Evolutionary conservation across 805 yeast genomes (phyloP).

Genomic region (Martiniozyma abietophila): DNA sequence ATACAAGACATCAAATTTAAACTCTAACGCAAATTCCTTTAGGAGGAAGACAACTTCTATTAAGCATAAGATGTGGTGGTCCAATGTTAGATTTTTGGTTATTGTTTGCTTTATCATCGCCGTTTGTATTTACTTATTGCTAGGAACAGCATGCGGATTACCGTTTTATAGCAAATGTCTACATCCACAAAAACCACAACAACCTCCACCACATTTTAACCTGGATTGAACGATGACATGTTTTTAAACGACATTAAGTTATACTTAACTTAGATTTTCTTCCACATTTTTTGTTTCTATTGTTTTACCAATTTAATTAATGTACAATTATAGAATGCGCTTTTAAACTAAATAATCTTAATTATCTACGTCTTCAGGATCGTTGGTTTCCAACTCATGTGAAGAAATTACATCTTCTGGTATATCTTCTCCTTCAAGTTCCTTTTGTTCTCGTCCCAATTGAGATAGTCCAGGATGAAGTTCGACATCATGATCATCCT

Average conservation of each 20-base stretch:
- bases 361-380: constrained; percentile 8
- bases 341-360: constrained; percentile 14
- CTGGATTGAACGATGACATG: too few species aligned
- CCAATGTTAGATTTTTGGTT: constrained; percentile 38
- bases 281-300: too few species aligned
- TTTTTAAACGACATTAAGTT: too few species aligned
- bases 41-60: constrained; percentile 58
- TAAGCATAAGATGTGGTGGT: constrained; percentile 63
- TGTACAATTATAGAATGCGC: background rate
- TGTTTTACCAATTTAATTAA: background rate
- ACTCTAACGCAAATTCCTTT: constrained; percentile 56
- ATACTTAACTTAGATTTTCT: too few species aligned
- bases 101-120: constrained; percentile 19
- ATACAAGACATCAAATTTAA: constrained; percentile 69
- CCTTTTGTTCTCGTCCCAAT: constrained; percentile 20
- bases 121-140: constrained; percentile 33
- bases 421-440: constrained; percentile 17
- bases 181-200: constrained; percentile 23
- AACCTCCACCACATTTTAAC: too few species aligned
- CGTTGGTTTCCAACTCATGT: too few species aligned
- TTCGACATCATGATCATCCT: constrained; percentile 6
- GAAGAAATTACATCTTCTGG: background rate
- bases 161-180: constrained; percentile 38
- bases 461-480: constrained; percentile 8
- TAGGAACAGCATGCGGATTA: constrained; percentile 46